phyloP scores from a whole-genome alignment of 345 rosid genomes.

The Populus tremula region DNA sequence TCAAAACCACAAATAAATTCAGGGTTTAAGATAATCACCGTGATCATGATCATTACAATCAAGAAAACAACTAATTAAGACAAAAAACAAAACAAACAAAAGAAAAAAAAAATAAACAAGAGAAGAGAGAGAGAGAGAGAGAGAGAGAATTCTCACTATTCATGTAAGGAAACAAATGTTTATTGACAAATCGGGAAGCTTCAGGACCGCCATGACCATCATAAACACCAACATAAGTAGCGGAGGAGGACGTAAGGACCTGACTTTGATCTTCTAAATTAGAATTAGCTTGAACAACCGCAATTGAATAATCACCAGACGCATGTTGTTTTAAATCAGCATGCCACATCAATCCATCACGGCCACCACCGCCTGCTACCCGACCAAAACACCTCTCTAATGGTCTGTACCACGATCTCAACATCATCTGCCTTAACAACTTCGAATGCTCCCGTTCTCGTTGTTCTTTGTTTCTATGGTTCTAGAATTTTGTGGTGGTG shows the following conservation, averaged over 20 bases:
- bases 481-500: neutral
- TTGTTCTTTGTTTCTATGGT: neutral
- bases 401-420: slow-evolving; percentile 62
- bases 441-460: neutral
- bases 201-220: slow-evolving; percentile 99
- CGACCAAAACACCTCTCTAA: slow-evolving; percentile 69
- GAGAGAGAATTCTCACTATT: slow-evolving; percentile 49
- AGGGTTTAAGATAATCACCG: neutral
- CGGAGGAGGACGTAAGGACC: slow-evolving; percentile 69
- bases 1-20: neutral
- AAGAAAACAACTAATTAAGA: neutral
- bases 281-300: slow-evolving; percentile 89
- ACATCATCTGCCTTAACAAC: slow-evolving; percentile 35
- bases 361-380: slow-evolving; percentile 37
- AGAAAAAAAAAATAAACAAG: neutral
- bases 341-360: slow-evolving; percentile 82
- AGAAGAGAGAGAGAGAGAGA: neutral
- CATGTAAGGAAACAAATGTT: slow-evolving; percentile 70
- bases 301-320: slow-evolving; percentile 87
- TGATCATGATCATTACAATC: neutral
- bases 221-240: slow-evolving; percentile 81
- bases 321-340: slow-evolving; percentile 76
- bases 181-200: slow-evolving; percentile 86
- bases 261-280: slow-evolving; percentile 87
- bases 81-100: neutral